These are phyloP conservation scores for Datisca glomerata DNA, from an alignment of 306 rosid species.

Conservation along the genomic window DNA sequence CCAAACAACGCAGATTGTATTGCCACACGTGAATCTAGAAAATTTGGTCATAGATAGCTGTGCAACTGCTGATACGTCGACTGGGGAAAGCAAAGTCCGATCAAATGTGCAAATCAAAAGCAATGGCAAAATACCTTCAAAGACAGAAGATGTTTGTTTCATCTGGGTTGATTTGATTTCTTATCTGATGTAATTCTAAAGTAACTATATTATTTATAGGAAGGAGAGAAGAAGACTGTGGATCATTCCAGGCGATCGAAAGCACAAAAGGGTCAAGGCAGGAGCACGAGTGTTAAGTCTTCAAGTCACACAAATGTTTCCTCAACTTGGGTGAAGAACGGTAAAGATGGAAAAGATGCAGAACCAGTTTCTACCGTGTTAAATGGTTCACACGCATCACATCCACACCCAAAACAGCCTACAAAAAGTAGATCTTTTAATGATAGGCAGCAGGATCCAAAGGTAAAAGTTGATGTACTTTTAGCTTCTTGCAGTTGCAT, in stretches of 20 bases:
- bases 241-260: conserved; percentile 25
- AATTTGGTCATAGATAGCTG: conserved; percentile 22
- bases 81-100: conserved; percentile 34
- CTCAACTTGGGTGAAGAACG: conserved; percentile 26
- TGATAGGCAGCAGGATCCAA: conserved; percentile 37
- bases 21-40: conserved; percentile 33
- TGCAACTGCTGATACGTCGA: conserved; percentile 22
- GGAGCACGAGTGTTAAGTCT: conserved; percentile 42
- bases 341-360: conserved; percentile 49
- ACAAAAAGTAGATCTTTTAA: conserved; percentile 30
- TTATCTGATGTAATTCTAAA: conserved; percentile 13
- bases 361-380: conserved; percentile 36
- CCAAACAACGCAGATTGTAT: conserved; percentile 16
- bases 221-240: conserved; percentile 26
- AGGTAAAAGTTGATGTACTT: conserved; percentile 26
- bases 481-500: not conserved
- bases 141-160: conserved; percentile 24
- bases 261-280: conserved; percentile 35
- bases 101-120: conserved; percentile 19
- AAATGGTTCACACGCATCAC: conserved; percentile 43
- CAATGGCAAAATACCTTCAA: conserved; percentile 32
- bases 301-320: conserved; percentile 24
- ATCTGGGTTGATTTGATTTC: conserved; percentile 1
- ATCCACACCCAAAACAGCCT: conserved; percentile 36
- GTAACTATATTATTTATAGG: conserved; percentile 27